These are phyloP conservation scores for Claviceps sp. DNA, from an alignment of 2,329 filamentous ascomycete genomes.

Conservation along the genomic window DNA sequence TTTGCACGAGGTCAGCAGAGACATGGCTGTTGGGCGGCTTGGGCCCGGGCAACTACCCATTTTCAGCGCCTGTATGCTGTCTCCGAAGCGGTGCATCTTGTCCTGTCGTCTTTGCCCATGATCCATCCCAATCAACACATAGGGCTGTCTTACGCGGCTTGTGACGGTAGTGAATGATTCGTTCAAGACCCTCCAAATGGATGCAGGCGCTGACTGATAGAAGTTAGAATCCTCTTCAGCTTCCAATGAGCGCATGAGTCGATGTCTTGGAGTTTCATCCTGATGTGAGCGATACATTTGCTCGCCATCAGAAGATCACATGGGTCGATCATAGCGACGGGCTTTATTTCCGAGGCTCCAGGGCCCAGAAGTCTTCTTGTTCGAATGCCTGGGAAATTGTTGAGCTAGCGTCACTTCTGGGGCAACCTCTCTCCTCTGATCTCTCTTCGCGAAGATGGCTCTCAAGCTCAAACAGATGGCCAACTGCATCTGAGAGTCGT, in stretches of 20 bases:
- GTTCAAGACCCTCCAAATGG: neutral
- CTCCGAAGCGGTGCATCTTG: neutral
- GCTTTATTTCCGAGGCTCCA: no score
- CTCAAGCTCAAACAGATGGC: no score
- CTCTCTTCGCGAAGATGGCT: no score
- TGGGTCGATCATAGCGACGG: no score
- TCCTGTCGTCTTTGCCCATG: neutral
- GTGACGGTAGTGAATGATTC: neutral
- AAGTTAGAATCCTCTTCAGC: neutral
- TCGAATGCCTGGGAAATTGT: no score
- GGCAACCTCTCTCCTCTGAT: no score
- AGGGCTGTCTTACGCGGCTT: neutral
- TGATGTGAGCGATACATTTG: neutral
- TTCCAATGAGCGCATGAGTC: neutral
- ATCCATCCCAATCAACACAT: neutral
- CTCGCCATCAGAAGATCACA: no score
- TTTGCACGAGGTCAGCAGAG: neutral
- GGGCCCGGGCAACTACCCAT: neutral
- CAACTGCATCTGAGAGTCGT: no score
- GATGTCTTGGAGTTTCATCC: neutral
- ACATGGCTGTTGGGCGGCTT: neutral
- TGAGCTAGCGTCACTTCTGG: no score
- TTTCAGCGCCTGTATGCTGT: neutral
- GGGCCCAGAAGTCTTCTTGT: no score
- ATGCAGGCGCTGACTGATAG: neutral